Percentiles rank a stretch among this genome's conserved stretches.
phyloP scores from a whole-genome alignment of 345 rosid genomes.

The Eucalyptus sideroxylon region DNA sequence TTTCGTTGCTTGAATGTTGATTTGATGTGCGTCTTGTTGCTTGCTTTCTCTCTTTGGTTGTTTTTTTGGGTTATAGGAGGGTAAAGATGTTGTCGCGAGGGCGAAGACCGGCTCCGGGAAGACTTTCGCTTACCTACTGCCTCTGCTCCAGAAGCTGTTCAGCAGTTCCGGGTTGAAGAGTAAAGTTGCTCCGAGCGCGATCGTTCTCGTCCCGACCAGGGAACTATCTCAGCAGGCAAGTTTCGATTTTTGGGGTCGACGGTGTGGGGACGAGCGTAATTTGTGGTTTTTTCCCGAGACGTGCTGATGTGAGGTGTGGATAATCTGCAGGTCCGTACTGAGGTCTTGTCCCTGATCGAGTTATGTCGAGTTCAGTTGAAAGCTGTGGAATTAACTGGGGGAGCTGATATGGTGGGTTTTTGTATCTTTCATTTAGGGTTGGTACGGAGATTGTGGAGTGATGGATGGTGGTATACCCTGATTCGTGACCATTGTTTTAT shows the following conservation, averaged over 20 bases:
- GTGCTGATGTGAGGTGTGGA: neutral
- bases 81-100: conserved; percentile 83
- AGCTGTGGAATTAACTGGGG: conserved; percentile 56
- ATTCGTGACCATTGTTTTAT: neutral
- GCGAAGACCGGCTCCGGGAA: conserved; percentile 92
- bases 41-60: neutral
- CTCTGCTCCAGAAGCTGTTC: conserved; percentile 79
- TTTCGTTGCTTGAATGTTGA: neutral
- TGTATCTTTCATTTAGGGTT: neutral
- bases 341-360: conserved; percentile 54
- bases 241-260: neutral
- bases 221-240: conserved; percentile 76
- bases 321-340: conserved; percentile 45
- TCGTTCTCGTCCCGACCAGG: conserved; percentile 72
- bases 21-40: neutral
- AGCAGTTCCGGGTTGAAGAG: conserved; percentile 22
- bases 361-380: conserved; percentile 71
- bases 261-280: neutral
- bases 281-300: neutral
- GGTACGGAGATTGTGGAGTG: neutral
- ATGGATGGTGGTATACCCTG: neutral
- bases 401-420: conserved; percentile 70
- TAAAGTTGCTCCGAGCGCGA: conserved; percentile 60
- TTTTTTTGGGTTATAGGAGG: conserved; percentile 27
- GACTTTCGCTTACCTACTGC: conserved; percentile 78